Conservation (phyloP, 306 rosid genomes). For the Nissolia schottii region DNA sequence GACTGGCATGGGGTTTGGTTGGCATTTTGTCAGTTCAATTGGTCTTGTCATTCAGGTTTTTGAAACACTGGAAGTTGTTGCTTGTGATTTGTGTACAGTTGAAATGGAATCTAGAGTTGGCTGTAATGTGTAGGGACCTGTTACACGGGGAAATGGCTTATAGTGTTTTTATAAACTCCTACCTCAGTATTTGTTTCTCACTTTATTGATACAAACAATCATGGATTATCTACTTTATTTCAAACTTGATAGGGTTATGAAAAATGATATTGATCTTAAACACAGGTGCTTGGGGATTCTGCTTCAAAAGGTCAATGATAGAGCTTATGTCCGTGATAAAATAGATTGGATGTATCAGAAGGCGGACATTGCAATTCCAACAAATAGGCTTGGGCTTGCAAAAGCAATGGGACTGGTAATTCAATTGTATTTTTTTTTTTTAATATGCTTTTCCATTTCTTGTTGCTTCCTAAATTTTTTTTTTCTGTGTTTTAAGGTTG, state of each 20-base stretch:
- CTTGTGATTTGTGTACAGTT: background rate
- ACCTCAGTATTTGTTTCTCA: too few species aligned
- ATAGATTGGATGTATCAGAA: constrained; percentile 89
- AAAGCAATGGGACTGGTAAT: constrained; percentile 97
- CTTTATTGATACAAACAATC: background rate
- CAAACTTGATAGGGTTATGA: constrained; percentile 7
- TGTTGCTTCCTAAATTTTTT: constrained; percentile 20
- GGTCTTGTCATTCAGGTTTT: background rate
- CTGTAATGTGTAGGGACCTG: background rate
- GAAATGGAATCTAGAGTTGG: background rate
- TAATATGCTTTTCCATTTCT: constrained; percentile 19
- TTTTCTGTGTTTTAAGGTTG: constrained; percentile 56
- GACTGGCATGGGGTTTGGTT: background rate
- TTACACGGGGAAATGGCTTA: background rate
- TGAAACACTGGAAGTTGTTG: background rate
- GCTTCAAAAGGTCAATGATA: constrained; percentile 87
- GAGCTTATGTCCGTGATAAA: constrained; percentile 72
- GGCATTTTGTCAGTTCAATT: background rate
- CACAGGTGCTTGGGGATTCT: constrained; percentile 90
- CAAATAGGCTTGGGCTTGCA: constrained; percentile 91
- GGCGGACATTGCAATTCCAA: constrained; percentile 71
- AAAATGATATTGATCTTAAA: constrained; percentile 15
- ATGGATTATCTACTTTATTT: constrained; percentile 1
- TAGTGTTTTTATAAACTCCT: too few species aligned
- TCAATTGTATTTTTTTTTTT: background rate